Conservation (phyloP, 257 asterid species). For the Rhazya stricta region DNA sequence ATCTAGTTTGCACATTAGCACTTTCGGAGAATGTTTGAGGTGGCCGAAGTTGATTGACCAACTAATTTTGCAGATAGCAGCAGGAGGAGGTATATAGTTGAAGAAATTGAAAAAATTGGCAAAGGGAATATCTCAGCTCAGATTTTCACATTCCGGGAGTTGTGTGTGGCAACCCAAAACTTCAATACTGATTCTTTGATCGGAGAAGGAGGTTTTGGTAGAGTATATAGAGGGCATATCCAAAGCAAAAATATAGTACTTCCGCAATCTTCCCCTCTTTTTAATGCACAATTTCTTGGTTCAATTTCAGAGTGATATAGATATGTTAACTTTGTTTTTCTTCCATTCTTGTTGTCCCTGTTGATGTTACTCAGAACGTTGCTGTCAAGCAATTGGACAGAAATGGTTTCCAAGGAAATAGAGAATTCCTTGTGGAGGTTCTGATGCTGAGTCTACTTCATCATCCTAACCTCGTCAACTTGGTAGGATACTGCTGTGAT, state of each 20-base stretch:
- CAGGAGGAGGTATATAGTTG: slow-evolving; percentile 45
- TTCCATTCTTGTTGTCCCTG: not conserved
- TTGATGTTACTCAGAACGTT: slow-evolving; percentile 42
- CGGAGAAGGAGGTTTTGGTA: slow-evolving; percentile 87
- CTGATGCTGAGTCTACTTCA: slow-evolving; percentile 68
- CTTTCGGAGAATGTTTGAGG: not conserved
- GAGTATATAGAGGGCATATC: slow-evolving; percentile 61
- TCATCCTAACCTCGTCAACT: slow-evolving; percentile 62
- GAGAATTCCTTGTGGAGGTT: slow-evolving; percentile 76
- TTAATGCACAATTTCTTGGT: not conserved
- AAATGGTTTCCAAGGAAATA: slow-evolving; percentile 72
- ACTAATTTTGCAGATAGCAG: slow-evolving; percentile 44
- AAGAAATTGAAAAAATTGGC: slow-evolving; percentile 50
- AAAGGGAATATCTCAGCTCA: slow-evolving; percentile 50
- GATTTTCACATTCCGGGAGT: slow-evolving; percentile 51
- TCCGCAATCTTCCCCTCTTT: not conserved
- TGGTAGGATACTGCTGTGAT: slow-evolving; percentile 71
- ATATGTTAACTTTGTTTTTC: not conserved
- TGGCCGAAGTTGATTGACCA: slow-evolving; percentile 3
- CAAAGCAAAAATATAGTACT: slow-evolving; percentile 35
- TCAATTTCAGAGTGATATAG: not conserved
- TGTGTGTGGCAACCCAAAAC: slow-evolving; percentile 40
- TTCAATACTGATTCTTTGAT: slow-evolving; percentile 37
- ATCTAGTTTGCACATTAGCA: not conserved
- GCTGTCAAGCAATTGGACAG: slow-evolving; percentile 80